These are phyloP conservation scores for Populus euphratica DNA, from an alignment of 345 rosid species.

Conservation along the genomic window DNA sequence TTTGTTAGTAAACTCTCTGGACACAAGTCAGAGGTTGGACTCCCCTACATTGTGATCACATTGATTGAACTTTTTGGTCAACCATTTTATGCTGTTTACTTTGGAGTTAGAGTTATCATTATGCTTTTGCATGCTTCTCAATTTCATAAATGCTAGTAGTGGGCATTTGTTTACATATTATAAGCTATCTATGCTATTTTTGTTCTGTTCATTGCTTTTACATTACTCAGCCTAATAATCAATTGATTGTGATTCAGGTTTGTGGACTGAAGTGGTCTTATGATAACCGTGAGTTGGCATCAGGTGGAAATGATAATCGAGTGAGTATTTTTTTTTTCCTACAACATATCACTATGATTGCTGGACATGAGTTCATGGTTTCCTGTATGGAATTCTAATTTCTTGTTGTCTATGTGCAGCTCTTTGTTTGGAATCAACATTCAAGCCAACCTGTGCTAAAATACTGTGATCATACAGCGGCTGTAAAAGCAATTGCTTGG, in stretches of 20 bases:
- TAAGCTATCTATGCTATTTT: conserved; percentile 2
- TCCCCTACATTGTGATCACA: conserved; percentile 1
- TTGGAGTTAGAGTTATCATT: conserved; percentile 3
- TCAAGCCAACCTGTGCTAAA: conserved; percentile 86
- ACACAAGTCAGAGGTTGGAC: conserved; percentile 89
- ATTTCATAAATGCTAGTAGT: conserved; percentile 3
- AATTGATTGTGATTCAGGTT: conserved; percentile 42
- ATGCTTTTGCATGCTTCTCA: background rate
- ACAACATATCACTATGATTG: background rate
- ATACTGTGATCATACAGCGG: conserved; percentile 94
- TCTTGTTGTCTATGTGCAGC: conserved; percentile 49
- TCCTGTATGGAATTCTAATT: background rate
- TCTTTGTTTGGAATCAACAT: conserved; percentile 96
- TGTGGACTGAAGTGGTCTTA: conserved; percentile 98
- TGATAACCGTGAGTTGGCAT: conserved; percentile 96
- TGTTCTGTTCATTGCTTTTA: background rate
- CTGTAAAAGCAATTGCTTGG: conserved; percentile 99
- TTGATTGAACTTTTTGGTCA: conserved; percentile 8
- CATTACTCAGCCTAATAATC: conserved; percentile 12
- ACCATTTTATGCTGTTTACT: background rate
- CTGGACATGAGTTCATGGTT: background rate
- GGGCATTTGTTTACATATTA: background rate
- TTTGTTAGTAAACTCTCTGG: conserved; percentile 83
- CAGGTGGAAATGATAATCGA: conserved; percentile 96
- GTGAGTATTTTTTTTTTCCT: conserved; percentile 35